Evolutionary conservation across 306 rosid species (phyloP), one percentile per base, ranked within the genome.

Genomic region (Cercis canadensis): DNA sequence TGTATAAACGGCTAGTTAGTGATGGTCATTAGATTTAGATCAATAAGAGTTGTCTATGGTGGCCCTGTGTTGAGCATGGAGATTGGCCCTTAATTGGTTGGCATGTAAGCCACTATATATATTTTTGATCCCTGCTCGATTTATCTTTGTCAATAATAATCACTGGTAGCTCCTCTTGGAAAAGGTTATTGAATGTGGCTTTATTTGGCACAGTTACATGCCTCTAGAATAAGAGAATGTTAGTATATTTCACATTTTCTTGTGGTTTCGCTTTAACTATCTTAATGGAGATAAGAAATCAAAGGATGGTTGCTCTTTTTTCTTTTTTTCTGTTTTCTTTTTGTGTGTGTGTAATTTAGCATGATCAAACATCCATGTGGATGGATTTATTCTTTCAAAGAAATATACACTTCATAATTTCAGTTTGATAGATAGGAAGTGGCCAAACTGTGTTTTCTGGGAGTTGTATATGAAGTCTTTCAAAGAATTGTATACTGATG

Each of bases 1-100:
- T 71, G 10, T 17, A 39, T 32, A 40, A 77, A 76, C 43, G 74
- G 78, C 75, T 39, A 40, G 32, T 24, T 49, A 49, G 57, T 72
- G 55, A 65, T 61, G 66, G 47, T 50, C 43, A 19, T 39, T 49
- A 41, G 55, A 50, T 34, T 63, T 57, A 2, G 47, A 17, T 24
- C 49, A 18, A 4, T 11, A 41, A 50, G 7, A 12, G 17, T 21
- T 58, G 24, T 72, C 37, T 59, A 19, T 43, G 21, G 51, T 45
- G 45, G 50, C 19, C 73, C 24, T 51, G 8, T 11, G 21, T 70
- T 56, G 65, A 70, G 69, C 57, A 36, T 57, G 65, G 50, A 45
- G 56, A 21, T 60, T 57, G 33, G 69, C 62, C 29, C 40, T 43
- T 13, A 58, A 39, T 62, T n/a, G 14, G 21, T 57, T 50, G 15